Conservation (phyloP, 192 early-diverging fungal species). For the Phlyctochytrium bullatum region DNA sequence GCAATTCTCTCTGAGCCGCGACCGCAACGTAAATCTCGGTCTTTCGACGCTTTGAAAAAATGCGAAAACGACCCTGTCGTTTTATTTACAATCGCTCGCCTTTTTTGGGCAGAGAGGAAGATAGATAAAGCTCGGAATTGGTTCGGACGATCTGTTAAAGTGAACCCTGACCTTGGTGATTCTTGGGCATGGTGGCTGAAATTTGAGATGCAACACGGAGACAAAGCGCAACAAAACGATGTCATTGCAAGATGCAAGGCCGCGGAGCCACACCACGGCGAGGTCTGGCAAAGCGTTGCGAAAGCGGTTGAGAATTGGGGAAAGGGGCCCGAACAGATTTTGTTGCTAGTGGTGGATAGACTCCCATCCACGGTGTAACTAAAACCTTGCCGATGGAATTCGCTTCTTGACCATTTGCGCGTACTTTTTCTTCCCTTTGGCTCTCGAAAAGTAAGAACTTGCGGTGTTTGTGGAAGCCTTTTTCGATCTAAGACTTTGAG, state of each 20-base stretch:
- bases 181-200: conserved; percentile 93
- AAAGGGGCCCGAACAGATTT: conserved; percentile 59
- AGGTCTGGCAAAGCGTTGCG: conserved; percentile 75
- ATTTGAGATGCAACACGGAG: conserved; percentile 84
- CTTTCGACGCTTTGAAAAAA: conserved; percentile 87
- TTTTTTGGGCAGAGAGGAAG: conserved; percentile 94
- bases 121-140: conserved; percentile 90
- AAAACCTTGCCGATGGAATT: no score
- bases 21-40: conserved; percentile 81
- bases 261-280: conserved; percentile 88
- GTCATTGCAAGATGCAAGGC: conserved; percentile 67
- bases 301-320: conserved; percentile 77
- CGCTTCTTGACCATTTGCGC: no score
- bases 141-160: conserved; percentile 80
- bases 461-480: no score
- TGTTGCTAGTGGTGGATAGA: conserved; percentile 37
- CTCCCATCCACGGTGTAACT: conserved; percentile 31
- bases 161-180: conserved; percentile 87
- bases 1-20: conserved; percentile 82
- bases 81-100: conserved; percentile 74
- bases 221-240: conserved; percentile 46
- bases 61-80: conserved; percentile 84
- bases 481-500: no score
- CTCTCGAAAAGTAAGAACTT: no score
- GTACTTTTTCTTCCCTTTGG: no score